These are phyloP conservation scores for Coemansia pectinata DNA, from an alignment of 192 early-diverging fungal genomes.

Conservation along the genomic window DNA sequence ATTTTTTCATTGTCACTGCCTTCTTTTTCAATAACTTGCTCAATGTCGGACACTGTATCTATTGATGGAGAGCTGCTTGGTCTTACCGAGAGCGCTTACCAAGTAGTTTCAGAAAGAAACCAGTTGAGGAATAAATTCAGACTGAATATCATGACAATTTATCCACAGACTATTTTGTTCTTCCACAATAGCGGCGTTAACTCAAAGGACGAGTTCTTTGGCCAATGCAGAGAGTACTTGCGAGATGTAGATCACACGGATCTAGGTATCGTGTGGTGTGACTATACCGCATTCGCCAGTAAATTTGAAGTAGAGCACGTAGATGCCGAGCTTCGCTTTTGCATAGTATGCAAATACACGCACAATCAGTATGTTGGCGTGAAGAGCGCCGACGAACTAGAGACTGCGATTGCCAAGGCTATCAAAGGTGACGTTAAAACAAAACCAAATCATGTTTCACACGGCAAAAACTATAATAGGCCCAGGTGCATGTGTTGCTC, in stretches of 20 bases:
- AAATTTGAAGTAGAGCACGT: background rate
- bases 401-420: background rate
- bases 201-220: background rate
- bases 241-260: background rate
- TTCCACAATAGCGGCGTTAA: background rate
- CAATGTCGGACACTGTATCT: no score
- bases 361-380: background rate
- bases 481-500: background rate
- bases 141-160: no score
- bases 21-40: background rate
- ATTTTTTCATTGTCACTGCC: background rate
- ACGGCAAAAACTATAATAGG: background rate
- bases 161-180: background rate
- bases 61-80: no score
- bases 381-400: background rate
- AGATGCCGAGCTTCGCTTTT: background rate
- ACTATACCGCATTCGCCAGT: background rate
- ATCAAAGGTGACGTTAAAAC: background rate
- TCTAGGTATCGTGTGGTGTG: background rate
- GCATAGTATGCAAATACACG: background rate
- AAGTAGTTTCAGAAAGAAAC: no score
- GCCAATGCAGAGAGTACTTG: background rate
- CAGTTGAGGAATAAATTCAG: no score
- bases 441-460: background rate
- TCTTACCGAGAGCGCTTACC: no score